phyloP scores from a whole-genome alignment of 1,284 basidiomycete genomes.

The Microbotryum violaceum region DNA sequence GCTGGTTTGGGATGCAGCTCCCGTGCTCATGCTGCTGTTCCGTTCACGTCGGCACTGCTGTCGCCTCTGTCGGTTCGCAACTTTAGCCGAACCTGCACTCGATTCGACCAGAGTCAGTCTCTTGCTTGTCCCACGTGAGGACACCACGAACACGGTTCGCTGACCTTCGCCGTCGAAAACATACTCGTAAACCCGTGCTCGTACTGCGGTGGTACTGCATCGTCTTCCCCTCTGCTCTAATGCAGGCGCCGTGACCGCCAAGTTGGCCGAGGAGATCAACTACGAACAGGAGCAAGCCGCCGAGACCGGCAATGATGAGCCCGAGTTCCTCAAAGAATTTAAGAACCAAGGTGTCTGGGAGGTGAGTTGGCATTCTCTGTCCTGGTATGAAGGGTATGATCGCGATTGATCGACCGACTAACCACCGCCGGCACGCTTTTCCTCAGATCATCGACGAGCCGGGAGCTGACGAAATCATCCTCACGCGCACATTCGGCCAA shows the following conservation, averaged over 20 bases:
- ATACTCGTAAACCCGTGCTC: not conserved
- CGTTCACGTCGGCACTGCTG: not conserved
- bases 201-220: not conserved
- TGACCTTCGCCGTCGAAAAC: not conserved
- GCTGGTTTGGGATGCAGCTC: not conserved
- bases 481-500: slow-evolving; percentile 80
- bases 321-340: slow-evolving; percentile 73
- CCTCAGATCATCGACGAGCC: slow-evolving; percentile 60
- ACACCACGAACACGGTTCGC: not conserved
- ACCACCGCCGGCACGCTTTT: not conserved
- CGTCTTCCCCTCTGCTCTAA: not conserved
- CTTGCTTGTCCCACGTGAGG: not conserved
- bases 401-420: not conserved
- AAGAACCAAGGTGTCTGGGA: slow-evolving; percentile 66
- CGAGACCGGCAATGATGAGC: slow-evolving; percentile 42
- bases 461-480: slow-evolving; percentile 73
- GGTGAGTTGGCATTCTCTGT: slow-evolving; percentile 43
- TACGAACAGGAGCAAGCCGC: slow-evolving; percentile 66
- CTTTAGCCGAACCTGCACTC: not conserved
- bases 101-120: slow-evolving; percentile 1
- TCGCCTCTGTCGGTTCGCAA: not conserved
- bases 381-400: slow-evolving; percentile 1
- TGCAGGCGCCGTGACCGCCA: slow-evolving; percentile 56
- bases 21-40: not conserved
- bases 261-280: slow-evolving; percentile 71